These are phyloP conservation scores for Panicum virgatum DNA, from an alignment of 202 grass and related monocot species.

Conservation along the genomic window DNA sequence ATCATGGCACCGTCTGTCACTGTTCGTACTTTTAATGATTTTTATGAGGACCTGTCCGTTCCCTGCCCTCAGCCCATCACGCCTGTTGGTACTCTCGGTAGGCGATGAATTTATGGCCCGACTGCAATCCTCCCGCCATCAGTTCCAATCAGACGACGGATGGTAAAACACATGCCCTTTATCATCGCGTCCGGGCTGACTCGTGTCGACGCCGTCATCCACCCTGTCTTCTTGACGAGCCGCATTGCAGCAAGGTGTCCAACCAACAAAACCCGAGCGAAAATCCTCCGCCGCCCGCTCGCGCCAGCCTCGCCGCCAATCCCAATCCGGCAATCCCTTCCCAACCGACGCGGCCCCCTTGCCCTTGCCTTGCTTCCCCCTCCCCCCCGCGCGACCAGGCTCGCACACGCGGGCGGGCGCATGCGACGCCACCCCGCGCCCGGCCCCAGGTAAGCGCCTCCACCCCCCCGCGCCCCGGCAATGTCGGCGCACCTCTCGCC, in stretches of 20 bases:
- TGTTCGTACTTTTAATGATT: too few relatives aligned
- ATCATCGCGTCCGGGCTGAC: not conserved
- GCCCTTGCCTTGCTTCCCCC: not conserved
- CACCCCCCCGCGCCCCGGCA: conserved; percentile 20
- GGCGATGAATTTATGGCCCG: not conserved
- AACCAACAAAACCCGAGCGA: not conserved
- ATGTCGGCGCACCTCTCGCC: conserved; percentile 53
- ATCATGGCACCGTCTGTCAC: too few relatives aligned
- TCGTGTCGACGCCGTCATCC: conserved; percentile 18
- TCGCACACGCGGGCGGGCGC: conserved; percentile 28
- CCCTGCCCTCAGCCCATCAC: too few relatives aligned
- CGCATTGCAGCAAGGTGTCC: too few relatives aligned
- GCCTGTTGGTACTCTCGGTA: too few relatives aligned
- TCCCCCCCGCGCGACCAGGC: conserved; percentile 12
- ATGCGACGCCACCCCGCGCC: conserved; percentile 43
- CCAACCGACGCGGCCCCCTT: not conserved
- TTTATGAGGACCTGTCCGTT: too few relatives aligned
- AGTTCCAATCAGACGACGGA: not conserved
- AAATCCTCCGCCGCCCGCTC: not conserved
- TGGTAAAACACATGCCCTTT: not conserved
- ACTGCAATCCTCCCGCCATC: not conserved
- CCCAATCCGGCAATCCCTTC: not conserved
- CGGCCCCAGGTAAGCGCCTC: conserved; percentile 28
- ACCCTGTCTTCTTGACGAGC: not conserved
- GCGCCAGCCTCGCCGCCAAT: not conserved